Base-by-base conservation (phyloP, 2,329 filamentous ascomycete species). In the Aspergillus fructus region DNA sequence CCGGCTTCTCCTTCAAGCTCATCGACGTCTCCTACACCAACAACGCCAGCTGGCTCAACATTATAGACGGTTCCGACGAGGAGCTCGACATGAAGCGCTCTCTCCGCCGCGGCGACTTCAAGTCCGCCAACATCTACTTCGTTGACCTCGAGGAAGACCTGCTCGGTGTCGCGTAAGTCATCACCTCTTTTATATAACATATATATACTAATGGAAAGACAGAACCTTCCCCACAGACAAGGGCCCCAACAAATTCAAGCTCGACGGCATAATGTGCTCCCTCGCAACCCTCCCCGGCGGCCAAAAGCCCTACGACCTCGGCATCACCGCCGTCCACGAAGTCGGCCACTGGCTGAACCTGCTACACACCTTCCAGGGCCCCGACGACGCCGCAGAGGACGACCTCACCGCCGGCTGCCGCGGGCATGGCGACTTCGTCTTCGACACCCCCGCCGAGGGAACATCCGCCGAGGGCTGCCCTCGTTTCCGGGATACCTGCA, bases 281-380 rank as follows among this genome's bases (percentile, higher is more conserved):
- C 39, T 51, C 0, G 24, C 23, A 34, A 40, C 55, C 6, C 55
- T 58, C 30, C 55, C 55, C 13, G 50, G 50, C 39, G 55, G 55
- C 30, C 27, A 23, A 23, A 39, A 27, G n/a, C 55, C 55, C 46
- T 58, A 51, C 55, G 30, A 58, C 46, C 55, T 54, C 0, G 55
- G 55, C 30, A 54, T 54, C 21, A 58, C 55, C 4, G 55, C 55
- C 23, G 55, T 58, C 6, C 55, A 58, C 40, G 55, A 58, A 46
- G 19, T 49, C 40, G 55, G 55, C 50, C 55, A 58, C 55, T 58
- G 55, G 55, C 46, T 58, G 21, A 53, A 58, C 50, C 55, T 58
- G 5, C 42, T 58, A 24, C 55, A 58, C 50, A 58, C 55, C 27
- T 58, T 58, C 55, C 39, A 58, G 27, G 39, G 45, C n/a, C 33